A percentile compares a stretch with the other conserved stretches of the same genome.
Conservation (phyloP, 345 rosid species). For the Boechera stricta region DNA sequence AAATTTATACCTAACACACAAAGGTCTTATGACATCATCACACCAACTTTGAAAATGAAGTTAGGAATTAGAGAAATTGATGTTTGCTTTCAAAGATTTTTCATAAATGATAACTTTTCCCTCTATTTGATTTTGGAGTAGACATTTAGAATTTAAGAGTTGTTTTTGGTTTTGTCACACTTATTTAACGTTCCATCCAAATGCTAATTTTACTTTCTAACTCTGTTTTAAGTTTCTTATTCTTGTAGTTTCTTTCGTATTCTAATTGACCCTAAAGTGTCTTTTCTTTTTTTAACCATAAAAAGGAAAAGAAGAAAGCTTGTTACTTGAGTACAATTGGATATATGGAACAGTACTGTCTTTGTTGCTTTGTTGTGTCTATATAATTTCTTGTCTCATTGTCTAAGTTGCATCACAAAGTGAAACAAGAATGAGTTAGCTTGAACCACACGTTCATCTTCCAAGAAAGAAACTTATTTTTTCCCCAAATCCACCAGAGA, state of each 20-base stretch:
- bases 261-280: slow-evolving; percentile 9
- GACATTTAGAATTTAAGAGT: background rate
- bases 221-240: background rate
- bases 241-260: slow-evolving; percentile 13
- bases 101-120: background rate
- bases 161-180: slow-evolving; percentile 27
- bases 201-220: background rate
- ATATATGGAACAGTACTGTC: slow-evolving; percentile 37
- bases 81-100: background rate
- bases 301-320: slow-evolving; percentile 37
- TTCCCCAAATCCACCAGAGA: slow-evolving; percentile 5
- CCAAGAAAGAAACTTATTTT: slow-evolving; percentile 6
- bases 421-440: slow-evolving; percentile 42
- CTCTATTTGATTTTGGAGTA: background rate
- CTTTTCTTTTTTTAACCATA: background rate
- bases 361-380: slow-evolving; percentile 38
- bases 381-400: slow-evolving; percentile 40
- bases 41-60: slow-evolving; percentile 36
- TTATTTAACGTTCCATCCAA: slow-evolving; percentile 8
- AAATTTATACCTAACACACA: slow-evolving; percentile 25
- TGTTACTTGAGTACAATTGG: slow-evolving; percentile 35
- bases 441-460: slow-evolving; percentile 41
- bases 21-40: slow-evolving; percentile 39
- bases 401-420: slow-evolving; percentile 46
- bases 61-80: slow-evolving; percentile 25